Evolutionary conservation across 2,329 filamentous ascomycete species (phyloP).

Genomic region (Elsinoe arachidis): DNA sequence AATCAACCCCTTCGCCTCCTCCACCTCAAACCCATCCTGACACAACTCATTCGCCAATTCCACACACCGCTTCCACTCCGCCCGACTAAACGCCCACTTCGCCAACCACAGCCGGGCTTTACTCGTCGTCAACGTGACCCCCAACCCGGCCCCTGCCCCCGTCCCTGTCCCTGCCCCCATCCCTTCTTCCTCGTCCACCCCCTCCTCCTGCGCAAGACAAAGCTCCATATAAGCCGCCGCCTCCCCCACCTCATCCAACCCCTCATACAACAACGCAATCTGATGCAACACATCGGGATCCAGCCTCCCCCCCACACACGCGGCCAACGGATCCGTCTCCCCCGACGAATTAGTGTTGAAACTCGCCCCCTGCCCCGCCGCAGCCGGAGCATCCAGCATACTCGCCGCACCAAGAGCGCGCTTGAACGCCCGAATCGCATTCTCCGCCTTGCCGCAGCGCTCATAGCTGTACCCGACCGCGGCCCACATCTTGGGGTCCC

Average conservation of each 20-base stretch:
- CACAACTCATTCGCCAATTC: slow-evolving; percentile 83
- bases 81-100: slow-evolving; percentile 63
- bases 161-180: slow-evolving; percentile 42
- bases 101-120: slow-evolving; percentile 93
- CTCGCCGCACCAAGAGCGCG: slow-evolving; percentile 81
- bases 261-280: slow-evolving; percentile 83
- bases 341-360: background rate
- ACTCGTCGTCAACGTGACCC: slow-evolving; percentile 83
- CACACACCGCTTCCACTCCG: slow-evolving; percentile 68
- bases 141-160: slow-evolving; percentile 49
- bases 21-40: slow-evolving; percentile 91
- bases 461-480: slow-evolving; percentile 87
- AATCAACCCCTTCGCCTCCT: slow-evolving; percentile 90
- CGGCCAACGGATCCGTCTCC: slow-evolving; percentile 35
- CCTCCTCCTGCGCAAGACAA: slow-evolving; percentile 85
- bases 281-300: slow-evolving; percentile 87
- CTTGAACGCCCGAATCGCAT: slow-evolving; percentile 92
- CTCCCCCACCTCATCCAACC: slow-evolving; percentile 66
- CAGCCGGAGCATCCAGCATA: slow-evolving; percentile 62
- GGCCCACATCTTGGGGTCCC: slow-evolving; percentile 98
- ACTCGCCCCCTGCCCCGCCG: slow-evolving; percentile 37
- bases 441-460: slow-evolving; percentile 76
- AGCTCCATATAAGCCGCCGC: slow-evolving; percentile 93
- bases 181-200: slow-evolving; percentile 36
- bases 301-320: slow-evolving; percentile 50